These are phyloP conservation scores for Dalbergia cultrata DNA, from an alignment of 306 rosid species.

Conservation along the genomic window DNA sequence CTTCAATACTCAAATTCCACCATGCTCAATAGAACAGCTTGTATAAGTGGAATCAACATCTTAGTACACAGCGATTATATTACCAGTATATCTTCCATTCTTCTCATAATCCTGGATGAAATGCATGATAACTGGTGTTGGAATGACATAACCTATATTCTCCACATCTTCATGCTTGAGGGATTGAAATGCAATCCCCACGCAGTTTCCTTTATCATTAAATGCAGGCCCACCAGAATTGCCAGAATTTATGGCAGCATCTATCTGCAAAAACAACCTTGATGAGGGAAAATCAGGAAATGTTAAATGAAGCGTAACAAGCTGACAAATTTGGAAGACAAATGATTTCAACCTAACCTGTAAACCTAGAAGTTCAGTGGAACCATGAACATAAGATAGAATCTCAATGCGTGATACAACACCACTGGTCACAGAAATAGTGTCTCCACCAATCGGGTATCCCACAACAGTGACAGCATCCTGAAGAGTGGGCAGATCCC, in stretches of 20 bases:
- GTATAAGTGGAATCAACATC: slow-evolving; percentile 43
- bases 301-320: slow-evolving; percentile 16
- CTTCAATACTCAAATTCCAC: not conserved
- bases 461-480: slow-evolving; percentile 98
- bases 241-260: slow-evolving; percentile 97
- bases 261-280: slow-evolving; percentile 68
- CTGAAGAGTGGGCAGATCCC: slow-evolving; percentile 87
- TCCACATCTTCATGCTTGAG: slow-evolving; percentile 95
- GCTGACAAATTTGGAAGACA: slow-evolving; percentile 13
- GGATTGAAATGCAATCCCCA: slow-evolving; percentile 98
- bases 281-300: slow-evolving; percentile 32
- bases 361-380: slow-evolving; percentile 95
- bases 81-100: slow-evolving; percentile 92
- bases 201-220: slow-evolving; percentile 89
- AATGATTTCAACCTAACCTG: slow-evolving; percentile 68
- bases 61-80: slow-evolving; percentile 31
- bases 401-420: slow-evolving; percentile 96
- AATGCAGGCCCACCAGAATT: slow-evolving; percentile 99
- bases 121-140: slow-evolving; percentile 95
- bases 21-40: slow-evolving; percentile 24
- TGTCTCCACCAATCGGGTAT: slow-evolving; percentile 97
- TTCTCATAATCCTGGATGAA: slow-evolving; percentile 92
- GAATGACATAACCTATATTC: slow-evolving; percentile 96
- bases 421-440: slow-evolving; percentile 98
- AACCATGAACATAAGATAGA: slow-evolving; percentile 93